These are phyloP conservation scores for Lecanicillium sp. DNA, from an alignment of 2,329 filamentous ascomycete genomes.

Conservation along the genomic window DNA sequence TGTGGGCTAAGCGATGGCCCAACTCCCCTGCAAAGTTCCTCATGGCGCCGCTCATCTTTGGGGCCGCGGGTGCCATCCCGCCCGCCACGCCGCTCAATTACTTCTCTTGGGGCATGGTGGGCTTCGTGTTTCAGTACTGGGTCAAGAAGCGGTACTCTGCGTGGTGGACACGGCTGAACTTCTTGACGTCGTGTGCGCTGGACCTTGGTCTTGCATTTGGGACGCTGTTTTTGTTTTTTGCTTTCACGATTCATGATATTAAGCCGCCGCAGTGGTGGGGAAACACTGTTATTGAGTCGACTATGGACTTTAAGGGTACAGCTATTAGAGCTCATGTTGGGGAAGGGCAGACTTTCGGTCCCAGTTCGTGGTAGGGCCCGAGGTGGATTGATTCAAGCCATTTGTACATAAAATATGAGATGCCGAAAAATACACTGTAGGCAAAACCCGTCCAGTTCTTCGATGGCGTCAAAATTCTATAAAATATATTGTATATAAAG, in stretches of 20 bases:
- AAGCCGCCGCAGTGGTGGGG: slow-evolving; percentile 63
- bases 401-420: no score
- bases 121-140: slow-evolving; percentile 60
- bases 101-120: slow-evolving; percentile 64
- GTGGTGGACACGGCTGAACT: slow-evolving; percentile 71
- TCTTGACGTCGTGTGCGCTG: slow-evolving; percentile 60
- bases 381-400: no score
- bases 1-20: slow-evolving; percentile 39
- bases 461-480: no score
- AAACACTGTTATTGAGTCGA: slow-evolving; percentile 47
- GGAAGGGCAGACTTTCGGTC: slow-evolving; percentile 54
- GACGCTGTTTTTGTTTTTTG: slow-evolving; percentile 63
- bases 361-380: slow-evolving; percentile 41
- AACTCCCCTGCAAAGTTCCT: slow-evolving; percentile 41
- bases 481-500: background rate
- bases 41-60: slow-evolving; percentile 56
- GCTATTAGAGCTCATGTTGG: slow-evolving; percentile 48
- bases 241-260: slow-evolving; percentile 55
- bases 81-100: slow-evolving; percentile 68
- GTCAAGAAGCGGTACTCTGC: slow-evolving; percentile 54
- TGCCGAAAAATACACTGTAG: no score
- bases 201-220: slow-evolving; percentile 60
- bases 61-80: slow-evolving; percentile 48
- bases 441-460: no score
- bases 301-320: slow-evolving; percentile 51